Evolutionary conservation across 2,329 filamentous ascomycete species (phyloP), one percentile per base, ranked within the genome.

Genomic region (Trichoderma polysporum): DNA sequence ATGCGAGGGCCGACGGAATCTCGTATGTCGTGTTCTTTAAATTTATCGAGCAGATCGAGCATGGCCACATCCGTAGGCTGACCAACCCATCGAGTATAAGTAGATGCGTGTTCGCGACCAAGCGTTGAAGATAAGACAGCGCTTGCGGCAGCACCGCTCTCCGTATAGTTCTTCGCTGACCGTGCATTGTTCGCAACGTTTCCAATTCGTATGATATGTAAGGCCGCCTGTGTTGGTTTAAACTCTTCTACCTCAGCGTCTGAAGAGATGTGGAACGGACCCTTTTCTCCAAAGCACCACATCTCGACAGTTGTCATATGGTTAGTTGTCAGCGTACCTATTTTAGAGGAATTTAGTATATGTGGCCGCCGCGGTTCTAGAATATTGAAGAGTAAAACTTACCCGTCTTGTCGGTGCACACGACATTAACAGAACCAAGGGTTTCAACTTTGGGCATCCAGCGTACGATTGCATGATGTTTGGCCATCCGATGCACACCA

Each of bases 21-120:
- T 69, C 96, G 90, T 53, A 96, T 88, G 79, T 99, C 95, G 71
- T 97, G 92, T 77, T 97, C 94, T 68, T 91, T 91, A 75, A 97
- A 95, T 27, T 88, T 87, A 79, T 99, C 96, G 37, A 99, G 83
- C 60, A 99, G 83, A 78, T 99, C 95, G 57, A 99, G 85, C 79
- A 98, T 91, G n/a, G 95, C 95, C 61, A 99, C 93, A 78, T 99
- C 95, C 1, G 95, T 99, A 9, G 95, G 95, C 76, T 98, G 95
- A 8, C 95, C 95, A 56, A 96, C 92, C 93, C 96, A 99, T 72
- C 95, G 87, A 70, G 94, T 97, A 76, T 92, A 91, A 3, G 84
- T 81, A 29, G 82, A 82, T 37, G 86, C 84, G 56, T 86, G 83
- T 60, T 87, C 86, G 37, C 77, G 76, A 41, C 87, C 87, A 68